Conservation (phyloP, 2,329 filamentous ascomycete genomes). For the Cercospora beticola region DNA sequence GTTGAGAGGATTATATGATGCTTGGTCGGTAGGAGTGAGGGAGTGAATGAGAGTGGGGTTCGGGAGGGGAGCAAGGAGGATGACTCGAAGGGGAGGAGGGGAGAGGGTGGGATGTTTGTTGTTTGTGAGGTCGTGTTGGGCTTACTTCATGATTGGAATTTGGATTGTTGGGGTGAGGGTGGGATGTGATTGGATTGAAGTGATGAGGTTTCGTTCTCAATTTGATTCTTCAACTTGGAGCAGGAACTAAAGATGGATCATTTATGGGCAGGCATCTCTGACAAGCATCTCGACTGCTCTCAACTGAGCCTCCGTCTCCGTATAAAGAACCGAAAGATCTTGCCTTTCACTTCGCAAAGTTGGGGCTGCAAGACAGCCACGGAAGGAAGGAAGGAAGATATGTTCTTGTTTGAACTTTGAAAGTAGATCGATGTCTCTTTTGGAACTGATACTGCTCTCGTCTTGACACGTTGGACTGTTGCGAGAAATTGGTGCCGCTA, state of each 20-base stretch:
- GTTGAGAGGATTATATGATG: not conserved
- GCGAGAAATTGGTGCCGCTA: too few species aligned
- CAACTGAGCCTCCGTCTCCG: too few species aligned
- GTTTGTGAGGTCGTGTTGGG: not conserved
- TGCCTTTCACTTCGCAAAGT: too few species aligned
- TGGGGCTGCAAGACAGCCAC: too few species aligned
- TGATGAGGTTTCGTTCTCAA: not conserved
- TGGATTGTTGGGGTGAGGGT: not conserved
- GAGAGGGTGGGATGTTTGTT: not conserved
- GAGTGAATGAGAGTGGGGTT: not conserved
- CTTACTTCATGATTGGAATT: too few species aligned
- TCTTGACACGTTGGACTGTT: too few species aligned
- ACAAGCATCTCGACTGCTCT: not conserved
- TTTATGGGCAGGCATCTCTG: not conserved
- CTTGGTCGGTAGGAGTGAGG: not conserved
- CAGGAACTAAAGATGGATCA: not conserved
- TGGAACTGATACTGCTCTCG: too few species aligned
- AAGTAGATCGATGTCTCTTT: too few species aligned
- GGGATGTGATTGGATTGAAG: not conserved
- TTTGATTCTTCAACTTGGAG: not conserved
- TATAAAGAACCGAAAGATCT: too few species aligned
- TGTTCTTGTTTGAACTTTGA: too few species aligned
- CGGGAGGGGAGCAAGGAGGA: not conserved
- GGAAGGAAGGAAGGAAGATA: too few species aligned
- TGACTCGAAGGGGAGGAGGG: not conserved